Evolutionary conservation across 2,329 filamentous ascomycete species (phyloP), one percentile per base, ranked within the genome.

Genomic region (Hypocreales sp.): DNA sequence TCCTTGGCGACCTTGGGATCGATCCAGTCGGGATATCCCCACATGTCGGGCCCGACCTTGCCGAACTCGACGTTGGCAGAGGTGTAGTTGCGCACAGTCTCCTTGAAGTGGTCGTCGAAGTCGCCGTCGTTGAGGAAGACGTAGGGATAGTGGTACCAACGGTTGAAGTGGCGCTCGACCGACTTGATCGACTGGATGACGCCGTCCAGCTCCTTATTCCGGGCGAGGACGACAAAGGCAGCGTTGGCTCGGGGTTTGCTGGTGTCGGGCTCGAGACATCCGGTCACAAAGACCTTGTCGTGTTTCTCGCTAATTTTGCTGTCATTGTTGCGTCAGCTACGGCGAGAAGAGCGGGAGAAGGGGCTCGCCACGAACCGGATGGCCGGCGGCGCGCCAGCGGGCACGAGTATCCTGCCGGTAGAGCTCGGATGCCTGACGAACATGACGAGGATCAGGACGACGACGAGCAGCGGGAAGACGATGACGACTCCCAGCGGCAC

Each of bases 101-200:
- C 79, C 51, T 82, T 92, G 67, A 98, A 98, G 9, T 76, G 81
- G 46, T 82, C 72, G 55, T 95, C 86, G 67, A 98, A 98, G 31
- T 95, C 86, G 37, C 79, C 90, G 45, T 98, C 87, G 56, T 98
- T 98, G 40, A 98, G 63, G 54, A 98, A 95, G 40, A 95, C 87
- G 49, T 95, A 98, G 15, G 90, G 90, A 52, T 98, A 98, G 55
- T 95, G 74, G 52, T 84, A 98, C 86, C 87, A 98, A 40, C 86
- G 73, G 58, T 98, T 98, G 71, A 98, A 98, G 56, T 98, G 90
- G 42, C 90, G 72, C 61, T 98, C 90, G 40, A 98, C 86, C 23
- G 87, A 95, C 61, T 94, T 94, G 52, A 98, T 70, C 8, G 90
- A 95, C 54, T 95, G 83, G 38, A 98, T 72, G 21, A 98, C 90